Evolutionary conservation across 345 rosid species (phyloP), one percentile per base, ranked within the genome.

Genomic region (Bruguiera sexangula): DNA sequence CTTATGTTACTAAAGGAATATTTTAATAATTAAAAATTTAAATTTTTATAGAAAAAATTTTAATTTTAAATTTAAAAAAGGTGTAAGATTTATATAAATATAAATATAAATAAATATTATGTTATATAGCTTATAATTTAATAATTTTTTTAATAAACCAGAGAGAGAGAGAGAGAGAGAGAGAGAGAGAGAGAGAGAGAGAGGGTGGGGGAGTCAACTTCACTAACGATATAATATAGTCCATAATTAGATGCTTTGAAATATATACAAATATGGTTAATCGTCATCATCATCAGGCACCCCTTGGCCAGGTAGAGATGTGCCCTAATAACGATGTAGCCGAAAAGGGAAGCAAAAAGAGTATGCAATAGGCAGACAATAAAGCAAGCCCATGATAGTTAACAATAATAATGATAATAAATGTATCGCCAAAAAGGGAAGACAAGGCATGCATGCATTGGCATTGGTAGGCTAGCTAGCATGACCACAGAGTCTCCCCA

Each of bases 401-500:
- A 15, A 27, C 29, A 27, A 39, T 39, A 39, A 39, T 39, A 43
- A 15, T 15, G 3, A 43, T 11, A 15, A 21, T n/a, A 54, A 54
- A n/a, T 54, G 24, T 54, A 24, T n/a, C 11, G 24, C 58, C 10
- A 56, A 16, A 56, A 56, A 24, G 60, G 29, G 60, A 56, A 56
- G 29, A 56, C 60, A 56, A 27, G 29, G 60, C 31, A 24, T 56
- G 36, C 36, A 43, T 15, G 50, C 50, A 43, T 43, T 13, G 18
- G 50, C 50, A 43, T 43, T 13, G 18, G 50, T 43, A 16, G 58
- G 37, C 10, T 34, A 7, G 3, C 64, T 75, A 78, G 73, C 78
- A 79, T 16, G 85, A 79, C 87, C 87, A 81, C 27, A 77, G 66
- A 11, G 83, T 77, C 63, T 82, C 83, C 27, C 80, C 79, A 36